Evolutionary conservation across 2,329 filamentous ascomycete genomes (phyloP).

Genomic region (Alternaria sp.): DNA sequence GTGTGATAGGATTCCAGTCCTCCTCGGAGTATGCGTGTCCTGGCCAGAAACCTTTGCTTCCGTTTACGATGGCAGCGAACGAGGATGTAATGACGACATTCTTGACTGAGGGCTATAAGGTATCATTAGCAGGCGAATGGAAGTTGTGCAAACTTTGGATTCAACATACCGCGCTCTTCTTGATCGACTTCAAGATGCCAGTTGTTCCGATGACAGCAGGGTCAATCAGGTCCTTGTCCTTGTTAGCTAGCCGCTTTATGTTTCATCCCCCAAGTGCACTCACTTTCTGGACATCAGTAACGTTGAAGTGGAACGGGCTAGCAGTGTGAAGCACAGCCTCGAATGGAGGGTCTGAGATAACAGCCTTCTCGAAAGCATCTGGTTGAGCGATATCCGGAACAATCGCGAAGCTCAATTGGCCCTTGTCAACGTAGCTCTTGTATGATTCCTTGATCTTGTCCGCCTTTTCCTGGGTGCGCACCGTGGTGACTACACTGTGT

Average conservation of each 20-base stretch:
- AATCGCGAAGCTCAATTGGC: slow-evolving; percentile 68
- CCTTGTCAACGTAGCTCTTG: slow-evolving; percentile 56
- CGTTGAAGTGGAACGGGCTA: slow-evolving; percentile 72
- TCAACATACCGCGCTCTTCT: slow-evolving; percentile 2
- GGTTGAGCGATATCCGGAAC: slow-evolving; percentile 75
- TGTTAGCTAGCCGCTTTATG: slow-evolving; percentile 1
- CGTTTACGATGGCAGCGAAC: slow-evolving; percentile 69
- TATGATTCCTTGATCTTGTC: slow-evolving; percentile 64
- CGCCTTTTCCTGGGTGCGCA: slow-evolving; percentile 67
- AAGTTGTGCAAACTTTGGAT: not conserved
- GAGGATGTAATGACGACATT: slow-evolving; percentile 74
- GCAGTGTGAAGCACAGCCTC: slow-evolving; percentile 65
- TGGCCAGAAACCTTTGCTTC: slow-evolving; percentile 58
- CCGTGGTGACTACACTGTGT: slow-evolving; percentile 68
- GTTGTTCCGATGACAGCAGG: slow-evolving; percentile 69
- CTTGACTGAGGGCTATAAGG: slow-evolving; percentile 64
- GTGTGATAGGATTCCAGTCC: slow-evolving; percentile 65
- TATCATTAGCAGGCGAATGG: not conserved
- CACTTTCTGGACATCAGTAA: slow-evolving; percentile 72
- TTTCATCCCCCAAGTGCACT: slow-evolving; percentile 14
- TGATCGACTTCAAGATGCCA: slow-evolving; percentile 67
- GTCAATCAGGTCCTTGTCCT: slow-evolving; percentile 57
- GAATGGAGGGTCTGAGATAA: slow-evolving; percentile 68
- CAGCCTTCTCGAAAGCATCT: slow-evolving; percentile 69
- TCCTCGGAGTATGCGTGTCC: slow-evolving; percentile 59